Base-by-base conservation (phyloP, 2,329 filamentous ascomycete species). In the Aciculosporium take region DNA sequence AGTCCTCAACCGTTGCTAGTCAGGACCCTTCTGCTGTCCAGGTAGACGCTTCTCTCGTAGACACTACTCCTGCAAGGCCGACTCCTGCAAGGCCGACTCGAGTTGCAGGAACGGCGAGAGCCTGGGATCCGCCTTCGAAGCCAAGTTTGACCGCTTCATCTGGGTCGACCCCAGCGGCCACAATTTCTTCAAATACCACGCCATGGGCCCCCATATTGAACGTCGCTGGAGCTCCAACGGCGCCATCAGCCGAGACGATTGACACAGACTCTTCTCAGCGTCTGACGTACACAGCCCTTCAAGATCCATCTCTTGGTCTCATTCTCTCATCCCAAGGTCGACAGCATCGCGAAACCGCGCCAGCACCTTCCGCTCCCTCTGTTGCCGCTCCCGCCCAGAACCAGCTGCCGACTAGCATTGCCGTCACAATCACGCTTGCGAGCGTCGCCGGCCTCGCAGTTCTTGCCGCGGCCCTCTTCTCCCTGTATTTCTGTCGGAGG, bases 371-470 rank as follows among this genome's bases (percentile, higher is more conserved):
- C 7, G 13, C 7, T 13, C 9, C n/a, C 21, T 24, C 40, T 17
- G n/a, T 2, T 3, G n/a, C 33, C 18, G 7, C 31, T 3, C 4
- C 10, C 28, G 4, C 27, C 36, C 8, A 21, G 3, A 20, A 21
- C 25, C 20, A 17, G 20, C 15, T 39, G n/a, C 17, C 37, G 7
- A 31, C 31, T 13, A 18, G 12, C 24, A 15, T 40, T 2, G 15
- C 20, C 4, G 12, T 40, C 18, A 40, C 41, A 7, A 40, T 40
- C 27, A 34, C 23, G n/a, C 41, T 43, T 5, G 41, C 41, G 3
- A 39, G 25, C 15, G 27, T 37, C 1, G 27, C 41, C 10, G 32
- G 37, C 13, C 27, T 43, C 28, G 41, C 32, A 5, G 20, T 33
- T 5, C n/a, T 43, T 5, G 17, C 15, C 21, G 20, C 28, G 27